phyloP scores from a whole-genome alignment of 179 eudicot genomes.

The Pouteria campechiana region DNA sequence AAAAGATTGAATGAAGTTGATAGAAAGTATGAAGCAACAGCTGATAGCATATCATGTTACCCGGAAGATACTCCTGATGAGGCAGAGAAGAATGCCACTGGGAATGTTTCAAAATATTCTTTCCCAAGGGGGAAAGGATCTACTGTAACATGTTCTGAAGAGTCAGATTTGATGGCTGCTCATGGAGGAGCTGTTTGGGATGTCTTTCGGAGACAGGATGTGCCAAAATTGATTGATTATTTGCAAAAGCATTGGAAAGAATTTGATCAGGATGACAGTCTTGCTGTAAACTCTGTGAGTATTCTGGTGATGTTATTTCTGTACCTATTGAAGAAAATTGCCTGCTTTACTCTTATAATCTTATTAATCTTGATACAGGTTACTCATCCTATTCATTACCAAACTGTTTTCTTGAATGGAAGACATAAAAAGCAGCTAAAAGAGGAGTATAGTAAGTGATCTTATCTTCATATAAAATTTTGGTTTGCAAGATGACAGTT shows the following conservation, averaged over 20 bases:
- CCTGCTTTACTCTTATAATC: neutral
- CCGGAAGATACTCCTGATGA: too few relatives aligned
- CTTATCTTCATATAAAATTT: neutral
- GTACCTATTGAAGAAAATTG: neutral
- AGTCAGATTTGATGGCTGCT: too few relatives aligned
- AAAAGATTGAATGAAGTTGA: too few relatives aligned
- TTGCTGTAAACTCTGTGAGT: conserved; percentile 36
- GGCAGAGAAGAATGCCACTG: too few relatives aligned
- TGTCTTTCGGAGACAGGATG: conserved; percentile 63
- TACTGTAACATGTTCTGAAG: too few relatives aligned
- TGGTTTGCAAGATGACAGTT: too few relatives aligned
- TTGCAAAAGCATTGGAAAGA: conserved; percentile 42
- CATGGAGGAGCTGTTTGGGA: conserved; percentile 74
- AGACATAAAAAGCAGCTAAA: conserved; percentile 64
- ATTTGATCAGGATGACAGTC: conserved; percentile 47
- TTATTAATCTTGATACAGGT: conserved; percentile 33
- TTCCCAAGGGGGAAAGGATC: too few relatives aligned
- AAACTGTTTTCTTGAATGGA: conserved; percentile 56
- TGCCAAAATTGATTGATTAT: conserved; percentile 50
- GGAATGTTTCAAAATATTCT: too few relatives aligned
- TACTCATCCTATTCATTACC: conserved; percentile 85
- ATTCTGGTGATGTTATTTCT: neutral
- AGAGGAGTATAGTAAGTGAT: conserved; percentile 72
- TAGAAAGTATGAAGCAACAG: too few relatives aligned
- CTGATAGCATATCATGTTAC: too few relatives aligned